Evolutionary conservation across 306 rosid genomes (phyloP).

Genomic region (Rosa rugosa): DNA sequence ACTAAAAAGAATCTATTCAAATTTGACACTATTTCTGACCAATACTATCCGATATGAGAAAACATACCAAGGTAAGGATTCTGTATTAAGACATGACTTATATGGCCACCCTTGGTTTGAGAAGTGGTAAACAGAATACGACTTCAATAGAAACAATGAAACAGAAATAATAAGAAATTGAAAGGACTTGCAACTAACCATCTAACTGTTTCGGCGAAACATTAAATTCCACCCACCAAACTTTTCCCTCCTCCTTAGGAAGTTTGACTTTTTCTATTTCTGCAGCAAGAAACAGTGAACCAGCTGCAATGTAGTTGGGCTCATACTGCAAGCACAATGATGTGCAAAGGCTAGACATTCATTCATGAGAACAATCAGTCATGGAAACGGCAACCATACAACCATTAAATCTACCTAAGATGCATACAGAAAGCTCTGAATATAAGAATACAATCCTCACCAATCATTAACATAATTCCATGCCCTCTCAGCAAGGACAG

Average conservation of each 20-base stretch:
- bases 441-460: conserved; percentile 25
- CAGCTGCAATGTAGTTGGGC: conserved; percentile 53
- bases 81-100: background rate
- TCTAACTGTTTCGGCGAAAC: conserved; percentile 39
- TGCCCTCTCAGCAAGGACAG: conserved; percentile 44
- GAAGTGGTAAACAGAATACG: background rate
- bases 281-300: conserved; percentile 53
- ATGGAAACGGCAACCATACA: background rate
- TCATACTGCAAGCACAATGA: conserved; percentile 51
- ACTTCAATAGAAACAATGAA: conserved; percentile 1
- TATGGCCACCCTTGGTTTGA: background rate
- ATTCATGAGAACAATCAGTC: conserved; percentile 10
- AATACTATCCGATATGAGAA: background rate
- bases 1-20: background rate
- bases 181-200: conserved; percentile 30
- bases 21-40: background rate
- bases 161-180: background rate
- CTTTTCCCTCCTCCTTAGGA: conserved; percentile 38
- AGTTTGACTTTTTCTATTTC: conserved; percentile 42
- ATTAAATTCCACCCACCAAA: conserved; percentile 55
- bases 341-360: conserved; percentile 42
- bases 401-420: background rate
- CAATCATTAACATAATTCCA: conserved; percentile 60
- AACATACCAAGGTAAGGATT: background rate
- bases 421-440: background rate